A percentile compares a stretch with the other conserved stretches of the same genome.
These are phyloP conservation scores for Acanthamoeba polyphaga DNA, from an alignment of 208 protist species.

Conservation along the genomic window DNA sequence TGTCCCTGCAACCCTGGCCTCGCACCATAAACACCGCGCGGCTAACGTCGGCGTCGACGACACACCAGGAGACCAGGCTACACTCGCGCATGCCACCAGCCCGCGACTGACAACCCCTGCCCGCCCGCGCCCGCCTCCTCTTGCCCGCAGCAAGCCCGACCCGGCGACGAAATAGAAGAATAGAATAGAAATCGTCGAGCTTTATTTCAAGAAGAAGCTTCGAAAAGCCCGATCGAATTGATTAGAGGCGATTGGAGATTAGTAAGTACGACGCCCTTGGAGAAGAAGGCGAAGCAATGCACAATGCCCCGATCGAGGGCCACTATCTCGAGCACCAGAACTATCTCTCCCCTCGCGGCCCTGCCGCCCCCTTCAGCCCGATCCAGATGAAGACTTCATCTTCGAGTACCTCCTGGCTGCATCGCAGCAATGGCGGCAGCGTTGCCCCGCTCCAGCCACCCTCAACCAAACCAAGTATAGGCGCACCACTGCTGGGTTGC, in stretches of 20 bases:
- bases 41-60: neutral
- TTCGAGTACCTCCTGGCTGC: neutral
- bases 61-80: neutral
- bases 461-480: neutral
- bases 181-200: too few relatives aligned
- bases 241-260: too few relatives aligned
- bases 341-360: neutral
- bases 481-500: neutral
- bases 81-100: too few relatives aligned
- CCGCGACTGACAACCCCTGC: too few relatives aligned
- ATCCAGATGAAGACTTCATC: neutral
- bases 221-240: too few relatives aligned
- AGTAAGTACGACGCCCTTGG: neutral
- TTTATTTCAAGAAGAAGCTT: too few relatives aligned
- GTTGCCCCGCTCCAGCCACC: neutral
- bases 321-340: neutral
- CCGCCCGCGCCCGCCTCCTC: too few relatives aligned
- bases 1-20: neutral
- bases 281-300: neutral
- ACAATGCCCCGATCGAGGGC: neutral
- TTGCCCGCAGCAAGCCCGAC: too few relatives aligned
- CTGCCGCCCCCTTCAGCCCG: neutral
- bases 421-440: neutral
- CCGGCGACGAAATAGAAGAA: too few relatives aligned
- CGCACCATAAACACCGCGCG: neutral